These are phyloP conservation scores for Entelexis paramagnoliae DNA, from an alignment of 1,139 yeast species.

Conservation along the genomic window DNA sequence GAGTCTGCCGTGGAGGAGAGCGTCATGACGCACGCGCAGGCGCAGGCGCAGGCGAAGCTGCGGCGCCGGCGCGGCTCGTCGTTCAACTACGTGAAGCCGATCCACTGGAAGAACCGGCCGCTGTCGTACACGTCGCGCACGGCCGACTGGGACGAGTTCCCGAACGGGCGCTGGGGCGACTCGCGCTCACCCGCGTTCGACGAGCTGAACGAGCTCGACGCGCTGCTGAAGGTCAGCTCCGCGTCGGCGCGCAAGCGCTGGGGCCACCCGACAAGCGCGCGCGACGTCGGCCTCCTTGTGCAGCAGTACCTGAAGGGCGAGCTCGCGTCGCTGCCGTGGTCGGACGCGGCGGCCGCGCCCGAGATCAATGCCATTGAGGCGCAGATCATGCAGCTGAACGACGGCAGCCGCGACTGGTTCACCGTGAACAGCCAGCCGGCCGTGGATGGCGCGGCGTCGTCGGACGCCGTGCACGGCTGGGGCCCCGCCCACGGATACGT, in stretches of 20 bases:
- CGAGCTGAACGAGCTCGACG: slow-evolving; percentile 55
- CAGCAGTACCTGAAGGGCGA: slow-evolving; percentile 58
- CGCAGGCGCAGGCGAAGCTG: slow-evolving; percentile 4
- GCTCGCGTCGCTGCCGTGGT: slow-evolving; percentile 81
- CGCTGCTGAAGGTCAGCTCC: slow-evolving; percentile 46
- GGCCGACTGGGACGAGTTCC: slow-evolving; percentile 89
- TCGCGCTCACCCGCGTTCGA: slow-evolving; percentile 91
- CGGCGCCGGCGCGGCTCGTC: slow-evolving; percentile 16
- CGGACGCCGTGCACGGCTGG: slow-evolving; percentile 77
- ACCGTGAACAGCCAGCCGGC: slow-evolving; percentile 96
- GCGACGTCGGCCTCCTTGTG: slow-evolving; percentile 54
- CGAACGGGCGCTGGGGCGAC: slow-evolving; percentile 94
- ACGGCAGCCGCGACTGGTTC: slow-evolving; percentile 45
- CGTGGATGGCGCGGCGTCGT: slow-evolving; percentile 66
- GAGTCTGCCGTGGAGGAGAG: slow-evolving; percentile 13
- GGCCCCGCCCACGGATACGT: slow-evolving; percentile 90
- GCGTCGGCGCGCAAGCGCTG: slow-evolving; percentile 70
- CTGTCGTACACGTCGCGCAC: slow-evolving; percentile 84
- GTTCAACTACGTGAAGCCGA: slow-evolving; percentile 40
- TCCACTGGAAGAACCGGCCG: slow-evolving; percentile 92
- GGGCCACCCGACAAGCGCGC: slow-evolving; percentile 61
- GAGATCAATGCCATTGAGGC: slow-evolving; percentile 60
- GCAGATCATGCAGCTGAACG: slow-evolving; percentile 52
- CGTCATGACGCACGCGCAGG: slow-evolving; percentile 1
- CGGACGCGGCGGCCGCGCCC: slow-evolving; percentile 74